Evolutionary conservation across 2,329 filamentous ascomycete genomes (phyloP), one percentile per base, ranked within the genome.

Genomic region (Ophiobolus disseminans): DNA sequence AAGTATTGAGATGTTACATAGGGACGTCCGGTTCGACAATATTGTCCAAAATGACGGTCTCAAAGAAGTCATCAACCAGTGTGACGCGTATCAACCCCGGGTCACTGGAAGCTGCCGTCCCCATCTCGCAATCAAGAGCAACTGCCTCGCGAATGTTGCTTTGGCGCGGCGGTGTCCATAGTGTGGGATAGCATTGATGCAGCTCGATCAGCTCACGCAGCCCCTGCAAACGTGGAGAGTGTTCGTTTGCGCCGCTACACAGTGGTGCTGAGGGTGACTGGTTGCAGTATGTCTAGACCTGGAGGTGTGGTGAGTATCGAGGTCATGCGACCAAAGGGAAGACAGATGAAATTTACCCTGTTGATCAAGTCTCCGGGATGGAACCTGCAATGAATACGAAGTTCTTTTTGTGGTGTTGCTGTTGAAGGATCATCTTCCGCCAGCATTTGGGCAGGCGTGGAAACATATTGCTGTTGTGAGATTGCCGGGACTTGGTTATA

Each of bases 71-170:
- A 11, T 58, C 81, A 20, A 84, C 59, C 2, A 77, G 60, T 0
- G 77, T 78, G 1, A 85, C 32, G 3, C 81, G 79, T 48, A 85
- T 81, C 6, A 84, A 66, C 51, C 83, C 80, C 0, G 68, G 63
- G 8, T 83, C 79, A 5, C 77, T 75, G 4, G 66, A 67, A 7
- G 58, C 55, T 1, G 77, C 68, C 0, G 70, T 75, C 13, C 81
- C 81, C 80, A 84, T 83, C 54, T 84, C 81, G 53, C 82, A 84
- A 51, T 83, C 81, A 3, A 85, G 66, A 0, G 76, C 79, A 3
- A 84, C 75, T 7, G 52, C 52, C 14, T 20, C 41, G 25, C 53
- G 56, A 20, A 49, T 41, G 11, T 35, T 30, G 16, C 22, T 45
- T 1, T n/a, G 20, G 5, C 26, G 13, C 20, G 9, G 21, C 3